A percentile compares a stretch with the other conserved stretches of the same genome.
These are phyloP conservation scores for Tremellales sp. DNA, from an alignment of 1,284 basidiomycete species.

Conservation along the genomic window DNA sequence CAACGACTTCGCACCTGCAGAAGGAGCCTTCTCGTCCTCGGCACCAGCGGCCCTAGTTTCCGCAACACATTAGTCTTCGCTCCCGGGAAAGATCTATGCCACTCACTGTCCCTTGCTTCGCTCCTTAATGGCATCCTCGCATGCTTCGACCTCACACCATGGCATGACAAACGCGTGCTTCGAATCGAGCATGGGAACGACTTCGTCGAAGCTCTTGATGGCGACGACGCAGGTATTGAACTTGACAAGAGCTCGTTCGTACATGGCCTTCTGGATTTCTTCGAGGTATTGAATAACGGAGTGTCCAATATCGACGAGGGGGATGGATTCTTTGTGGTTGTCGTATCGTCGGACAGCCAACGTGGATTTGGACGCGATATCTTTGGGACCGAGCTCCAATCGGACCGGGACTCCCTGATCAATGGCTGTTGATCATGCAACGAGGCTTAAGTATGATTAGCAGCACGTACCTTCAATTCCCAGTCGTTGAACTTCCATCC, in stretches of 20 bases:
- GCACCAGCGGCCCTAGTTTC: constrained; percentile 61
- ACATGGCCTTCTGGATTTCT: constrained; percentile 88
- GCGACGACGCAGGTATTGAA: constrained; percentile 72
- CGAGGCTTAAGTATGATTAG: constrained; percentile 1
- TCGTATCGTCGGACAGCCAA: constrained; percentile 86
- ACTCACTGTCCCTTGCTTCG: constrained; percentile 71
- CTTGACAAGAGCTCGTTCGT: constrained; percentile 66
- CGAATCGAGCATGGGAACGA: constrained; percentile 83
- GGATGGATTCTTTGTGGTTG: constrained; percentile 70
- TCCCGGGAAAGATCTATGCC: constrained; percentile 2
- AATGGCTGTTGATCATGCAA: not conserved
- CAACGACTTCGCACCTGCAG: constrained; percentile 96
- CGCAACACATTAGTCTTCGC: constrained; percentile 49
- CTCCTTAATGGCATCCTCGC: constrained; percentile 99
- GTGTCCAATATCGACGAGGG: constrained; percentile 60
- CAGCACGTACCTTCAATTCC: constrained; percentile 77
- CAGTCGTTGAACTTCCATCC: constrained; percentile 99
- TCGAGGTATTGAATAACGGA: constrained; percentile 68
- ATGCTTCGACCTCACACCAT: constrained; percentile 92
- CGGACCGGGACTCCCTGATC: constrained; percentile 87
- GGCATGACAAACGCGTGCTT: constrained; percentile 88
- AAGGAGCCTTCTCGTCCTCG: constrained; percentile 89
- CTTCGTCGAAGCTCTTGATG: constrained; percentile 82
- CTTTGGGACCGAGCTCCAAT: constrained; percentile 93
- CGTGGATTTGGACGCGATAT: constrained; percentile 78